Conservation (phyloP, 257 asterid genomes). For the Solanum bukasovii region DNA sequence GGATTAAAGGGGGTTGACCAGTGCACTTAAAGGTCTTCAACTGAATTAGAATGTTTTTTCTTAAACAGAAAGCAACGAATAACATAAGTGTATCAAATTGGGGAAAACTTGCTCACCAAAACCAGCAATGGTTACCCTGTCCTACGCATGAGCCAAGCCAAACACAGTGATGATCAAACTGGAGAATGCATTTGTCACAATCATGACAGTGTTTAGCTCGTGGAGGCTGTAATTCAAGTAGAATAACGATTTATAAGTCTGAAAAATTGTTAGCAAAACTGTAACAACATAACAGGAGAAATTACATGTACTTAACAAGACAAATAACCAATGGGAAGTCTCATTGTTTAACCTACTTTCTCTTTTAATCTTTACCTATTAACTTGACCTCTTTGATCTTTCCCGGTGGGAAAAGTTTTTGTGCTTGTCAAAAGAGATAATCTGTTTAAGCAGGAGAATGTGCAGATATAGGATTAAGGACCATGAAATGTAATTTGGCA, state of each 20-base stretch:
- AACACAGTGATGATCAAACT: conserved; percentile 98
- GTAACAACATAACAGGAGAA: background rate
- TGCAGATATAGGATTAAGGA: background rate
- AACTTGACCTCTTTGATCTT: conserved; percentile 1
- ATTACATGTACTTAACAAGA: background rate
- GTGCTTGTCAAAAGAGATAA: background rate
- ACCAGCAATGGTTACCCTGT: conserved; percentile 75
- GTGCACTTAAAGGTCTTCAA: background rate
- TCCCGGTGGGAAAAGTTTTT: background rate
- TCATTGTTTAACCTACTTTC: background rate
- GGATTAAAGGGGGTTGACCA: background rate
- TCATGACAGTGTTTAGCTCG: conserved; percentile 94
- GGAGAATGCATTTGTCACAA: conserved; percentile 94
- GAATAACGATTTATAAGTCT: background rate
- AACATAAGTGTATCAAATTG: background rate
- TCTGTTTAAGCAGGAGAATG: background rate
- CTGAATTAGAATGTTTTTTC: background rate
- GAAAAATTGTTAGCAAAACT: background rate
- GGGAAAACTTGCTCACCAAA: conserved; percentile 52
- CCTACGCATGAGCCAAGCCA: conserved; percentile 99
- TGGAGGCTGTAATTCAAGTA: conserved; percentile 64
- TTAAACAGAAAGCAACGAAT: background rate
- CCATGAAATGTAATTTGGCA: background rate
- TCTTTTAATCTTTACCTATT: background rate
- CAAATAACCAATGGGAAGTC: background rate